A percentile compares a stretch with the other conserved stretches of the same genome.
Conservation (phyloP, 371 early-diverging fungal genomes). For the Mortierella sp. region DNA sequence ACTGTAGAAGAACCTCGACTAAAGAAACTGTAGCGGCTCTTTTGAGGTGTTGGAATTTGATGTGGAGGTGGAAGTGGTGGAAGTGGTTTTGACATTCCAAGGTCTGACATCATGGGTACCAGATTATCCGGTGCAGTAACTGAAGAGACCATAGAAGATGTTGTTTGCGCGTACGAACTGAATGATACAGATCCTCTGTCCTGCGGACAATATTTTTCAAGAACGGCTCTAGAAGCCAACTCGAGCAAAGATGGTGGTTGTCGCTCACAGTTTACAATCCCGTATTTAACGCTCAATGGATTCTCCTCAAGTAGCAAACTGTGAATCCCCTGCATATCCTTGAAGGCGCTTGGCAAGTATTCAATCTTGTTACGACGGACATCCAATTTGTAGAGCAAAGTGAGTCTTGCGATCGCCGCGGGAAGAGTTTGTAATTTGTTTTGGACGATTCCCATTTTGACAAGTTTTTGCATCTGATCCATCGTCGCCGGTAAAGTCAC, state of each 20-base stretch:
- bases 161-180: not conserved
- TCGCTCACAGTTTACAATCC: conserved; percentile 22
- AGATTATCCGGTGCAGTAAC: conserved; percentile 13
- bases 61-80: conserved; percentile 11
- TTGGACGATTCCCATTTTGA: conserved; percentile 80
- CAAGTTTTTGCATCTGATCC: conserved; percentile 65
- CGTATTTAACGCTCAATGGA: conserved; percentile 39
- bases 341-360: conserved; percentile 63
- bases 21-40: conserved; percentile 47
- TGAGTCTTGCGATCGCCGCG: conserved; percentile 56
- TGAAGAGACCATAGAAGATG: not conserved
- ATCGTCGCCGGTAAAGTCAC: conserved; percentile 65
- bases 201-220: conserved; percentile 35
- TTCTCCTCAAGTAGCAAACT: conserved; percentile 51
- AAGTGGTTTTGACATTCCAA: conserved; percentile 25
- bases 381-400: conserved; percentile 64
- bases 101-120: conserved; percentile 32
- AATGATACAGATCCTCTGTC: not conserved
- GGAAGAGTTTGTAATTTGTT: conserved; percentile 71
- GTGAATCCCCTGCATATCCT: conserved; percentile 52
- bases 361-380: conserved; percentile 64
- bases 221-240: conserved; percentile 42
- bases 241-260: conserved; percentile 40
- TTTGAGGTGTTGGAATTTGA: conserved; percentile 9
- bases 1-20: conserved; percentile 36